Percentiles rank a stretch among this genome's conserved stretches.
phyloP scores from a whole-genome alignment of 352 stramenopile species.

The Phytophthora melonis region DNA sequence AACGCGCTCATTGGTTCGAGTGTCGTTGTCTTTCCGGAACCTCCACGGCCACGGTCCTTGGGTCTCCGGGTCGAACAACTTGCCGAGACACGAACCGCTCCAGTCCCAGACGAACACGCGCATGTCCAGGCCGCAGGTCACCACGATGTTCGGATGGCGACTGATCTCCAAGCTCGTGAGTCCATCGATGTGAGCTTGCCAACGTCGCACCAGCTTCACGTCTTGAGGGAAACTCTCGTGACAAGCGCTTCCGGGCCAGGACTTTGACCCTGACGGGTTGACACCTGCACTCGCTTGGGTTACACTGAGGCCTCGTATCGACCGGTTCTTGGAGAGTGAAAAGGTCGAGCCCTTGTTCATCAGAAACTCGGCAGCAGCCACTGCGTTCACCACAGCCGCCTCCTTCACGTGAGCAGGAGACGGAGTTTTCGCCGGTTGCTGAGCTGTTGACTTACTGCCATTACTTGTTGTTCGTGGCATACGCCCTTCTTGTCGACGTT shows the following conservation, averaged over 20 bases:
- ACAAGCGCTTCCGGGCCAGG: slow-evolving; percentile 29
- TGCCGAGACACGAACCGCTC: slow-evolving; percentile 64
- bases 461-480: slow-evolving; percentile 5
- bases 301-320: slow-evolving; percentile 11
- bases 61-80: slow-evolving; percentile 74
- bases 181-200: slow-evolving; percentile 59
- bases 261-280: neutral
- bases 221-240: slow-evolving; percentile 39
- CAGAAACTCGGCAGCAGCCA: slow-evolving; percentile 61
- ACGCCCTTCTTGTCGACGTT: slow-evolving; percentile 36
- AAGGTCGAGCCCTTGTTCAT: slow-evolving; percentile 29
- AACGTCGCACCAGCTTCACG: slow-evolving; percentile 48
- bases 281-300: neutral
- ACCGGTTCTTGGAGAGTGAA: slow-evolving; percentile 6
- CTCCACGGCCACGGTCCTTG: slow-evolving; percentile 53
- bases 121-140: slow-evolving; percentile 75
- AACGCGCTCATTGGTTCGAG: slow-evolving; percentile 52
- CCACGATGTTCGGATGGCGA: slow-evolving; percentile 65
- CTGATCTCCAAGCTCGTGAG: slow-evolving; percentile 69
- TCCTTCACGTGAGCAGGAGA: slow-evolving; percentile 26
- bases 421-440: slow-evolving; percentile 6
- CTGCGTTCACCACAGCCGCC: slow-evolving; percentile 40
- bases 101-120: slow-evolving; percentile 78
- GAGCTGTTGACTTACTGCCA: slow-evolving; percentile 3
- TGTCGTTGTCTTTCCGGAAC: slow-evolving; percentile 67